A percentile compares a stretch with the other conserved stretches of the same genome.
These are phyloP conservation scores for Populus pruinosa DNA, from an alignment of 345 rosid genomes.

Conservation along the genomic window DNA sequence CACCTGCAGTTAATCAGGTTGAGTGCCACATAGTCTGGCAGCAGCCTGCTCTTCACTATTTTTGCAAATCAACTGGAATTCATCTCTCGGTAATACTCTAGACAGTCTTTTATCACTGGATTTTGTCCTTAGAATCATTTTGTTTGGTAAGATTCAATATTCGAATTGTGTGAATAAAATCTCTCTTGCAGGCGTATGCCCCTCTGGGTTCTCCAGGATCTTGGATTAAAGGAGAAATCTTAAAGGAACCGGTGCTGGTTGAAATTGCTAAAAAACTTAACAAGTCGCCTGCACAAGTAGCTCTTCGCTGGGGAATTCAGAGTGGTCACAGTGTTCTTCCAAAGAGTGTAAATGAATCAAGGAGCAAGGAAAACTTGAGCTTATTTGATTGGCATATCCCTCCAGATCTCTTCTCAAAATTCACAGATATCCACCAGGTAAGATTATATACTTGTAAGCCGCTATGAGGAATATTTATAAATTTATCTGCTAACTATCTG, in stretches of 20 bases:
- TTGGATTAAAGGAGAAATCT: constrained; percentile 53
- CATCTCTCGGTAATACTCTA: constrained; percentile 39
- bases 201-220: constrained; percentile 61
- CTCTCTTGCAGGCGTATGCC: constrained; percentile 42
- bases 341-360: constrained; percentile 47
- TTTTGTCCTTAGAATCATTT: not conserved
- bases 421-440: constrained; percentile 49
- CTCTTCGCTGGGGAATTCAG: constrained; percentile 61
- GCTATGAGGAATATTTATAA: no score
- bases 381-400: constrained; percentile 56
- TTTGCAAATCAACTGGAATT: constrained; percentile 53
- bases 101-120: not conserved
- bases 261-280: constrained; percentile 42
- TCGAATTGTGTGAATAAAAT: not conserved
- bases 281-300: constrained; percentile 57
- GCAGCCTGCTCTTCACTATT: constrained; percentile 47
- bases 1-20: constrained; percentile 61
- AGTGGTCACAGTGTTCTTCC: constrained; percentile 56
- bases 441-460: not conserved
- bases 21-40: constrained; percentile 67
- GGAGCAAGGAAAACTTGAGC: constrained; percentile 45
- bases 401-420: constrained; percentile 36
- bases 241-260: constrained; percentile 42
- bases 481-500: not conserved
- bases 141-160: not conserved